Base-by-base conservation (phyloP, 352 stramenopile genomes). In the Phytophthora pluvialis region DNA sequence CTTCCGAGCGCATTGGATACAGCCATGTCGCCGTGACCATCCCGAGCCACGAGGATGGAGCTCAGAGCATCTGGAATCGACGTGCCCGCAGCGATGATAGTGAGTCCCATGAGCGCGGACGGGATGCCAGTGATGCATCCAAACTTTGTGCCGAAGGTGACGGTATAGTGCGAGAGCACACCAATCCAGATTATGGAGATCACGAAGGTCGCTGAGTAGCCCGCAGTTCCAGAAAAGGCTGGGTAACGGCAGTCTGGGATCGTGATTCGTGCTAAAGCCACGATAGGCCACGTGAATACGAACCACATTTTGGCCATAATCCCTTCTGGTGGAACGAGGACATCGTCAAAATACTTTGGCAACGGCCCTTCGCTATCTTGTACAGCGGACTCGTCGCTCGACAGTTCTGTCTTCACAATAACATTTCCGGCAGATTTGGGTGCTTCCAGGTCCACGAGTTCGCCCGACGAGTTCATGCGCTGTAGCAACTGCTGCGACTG, bases 1-100 rank as follows among this genome's bases (percentile, higher is more conserved):
- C 83, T 93, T 43, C 88, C 88, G 8, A 95, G 72, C 15, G 88
- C 88, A 63, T 93, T 96, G 25, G 84, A 90, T 33, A 96, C 84
- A 25, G 88, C 88, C 73, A 91, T 92, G 54, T 92, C 85, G 16
- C 84, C 86, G 36, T 93, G 83, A 32, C 88, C 88, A 46, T 79
- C 80, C n/a, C 87, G 86, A 1, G 86, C 86, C 12, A 96, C 83
- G 15, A 91, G 73, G 18, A 96, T 81, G 15, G 82, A 93, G 61
- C 81, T 91, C 50, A 96, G 68, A 2, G 87, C 78, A 51, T 96
- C 88, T 4, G 88, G 88, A 49, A 94, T 86, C 3, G 88, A 91
- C 31, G 87, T 90, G 11, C 88, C 88, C 0, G 83, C 80, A 0
- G 88, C 88, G 33, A 96, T 79, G 48, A 95, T 85, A 39, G 88